Base-by-base conservation (phyloP, 495 filamentous ascomycete species). In the Annulohypoxylon stygium region DNA sequence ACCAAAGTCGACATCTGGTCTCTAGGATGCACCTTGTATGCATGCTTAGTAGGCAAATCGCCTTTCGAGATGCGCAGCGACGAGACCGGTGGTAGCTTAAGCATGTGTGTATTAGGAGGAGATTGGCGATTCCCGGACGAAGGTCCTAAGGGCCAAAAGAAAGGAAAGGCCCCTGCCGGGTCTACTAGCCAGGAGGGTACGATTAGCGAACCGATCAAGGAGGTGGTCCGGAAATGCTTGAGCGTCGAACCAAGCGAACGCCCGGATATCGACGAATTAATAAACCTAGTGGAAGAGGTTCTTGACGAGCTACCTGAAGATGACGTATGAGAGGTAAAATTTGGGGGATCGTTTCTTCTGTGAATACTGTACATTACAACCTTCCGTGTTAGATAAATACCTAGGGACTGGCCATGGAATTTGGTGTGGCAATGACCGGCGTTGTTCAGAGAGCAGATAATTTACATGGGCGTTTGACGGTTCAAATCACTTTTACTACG, bases 1-100 rank as follows among this genome's bases (percentile, higher is more conserved):
- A 97, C 96, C 16, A 98, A 97, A 79, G 96, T 97, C 45, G 96
- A 99, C 76, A 97, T 99, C 72, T 99, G 96, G 96, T 97, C 93
- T 2, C 84, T 99, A 20, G 96, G 96, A 30, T 98, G 95, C 83
- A 98, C 97, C 0, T 85, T 99, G 39, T 99, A 97, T 82, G 95
- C 97, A 20, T 98, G 97, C 71, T 83, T 99, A 18, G 93, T 97
- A 60, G 96, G 96, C 26, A 97, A 98, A 79, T 96, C 93, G 48
- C 96, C 96, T 10, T 99, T 99, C 76, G 96, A 99, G 84, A 92
- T 94, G 71, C 91, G 95, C 47, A 93, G 89, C 67, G 96, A 99
- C 78, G 97, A 99, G 84, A 98, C 95, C 1, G 96, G 96, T 64
- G 96, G 96, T 18, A 95, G 91, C 75, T 82, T 99, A 67, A 95